A percentile compares a stretch with the other conserved stretches of the same genome.
Conservation (phyloP, 768 basidiomycete genomes). For the Dioszegia crocea region DNA sequence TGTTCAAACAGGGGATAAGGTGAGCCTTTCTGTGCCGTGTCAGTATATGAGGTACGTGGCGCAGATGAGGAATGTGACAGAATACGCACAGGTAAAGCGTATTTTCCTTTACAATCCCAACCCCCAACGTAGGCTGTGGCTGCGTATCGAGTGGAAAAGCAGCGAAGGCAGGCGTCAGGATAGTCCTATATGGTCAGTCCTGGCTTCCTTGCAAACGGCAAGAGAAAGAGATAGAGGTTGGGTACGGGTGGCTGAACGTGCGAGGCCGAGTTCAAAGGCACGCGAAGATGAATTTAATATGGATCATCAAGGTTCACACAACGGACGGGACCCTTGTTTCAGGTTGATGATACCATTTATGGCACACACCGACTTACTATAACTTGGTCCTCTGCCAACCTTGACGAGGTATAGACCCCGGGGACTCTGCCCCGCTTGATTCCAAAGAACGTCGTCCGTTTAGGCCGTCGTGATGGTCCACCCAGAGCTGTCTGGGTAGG, state of each 20-base stretch:
- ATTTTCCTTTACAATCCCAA: slow-evolving; percentile 38
- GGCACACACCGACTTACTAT: slow-evolving; percentile 27
- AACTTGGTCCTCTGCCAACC: slow-evolving; percentile 35
- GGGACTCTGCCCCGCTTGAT: slow-evolving; percentile 27
- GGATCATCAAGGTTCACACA: no score
- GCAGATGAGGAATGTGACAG: neutral
- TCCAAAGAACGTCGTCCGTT: slow-evolving; percentile 34
- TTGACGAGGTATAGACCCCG: slow-evolving; percentile 41
- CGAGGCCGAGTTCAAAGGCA: no score
- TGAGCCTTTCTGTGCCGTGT: neutral
- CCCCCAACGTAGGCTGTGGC: slow-evolving; percentile 43
- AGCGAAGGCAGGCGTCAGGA: slow-evolving; percentile 13
- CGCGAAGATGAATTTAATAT: no score
- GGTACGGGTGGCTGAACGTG: no score
- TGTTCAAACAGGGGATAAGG: slow-evolving; percentile 40
- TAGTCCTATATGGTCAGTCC: slow-evolving; percentile 17
- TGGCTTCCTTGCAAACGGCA: no score
- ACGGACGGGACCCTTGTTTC: neutral
- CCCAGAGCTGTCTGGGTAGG: no score
- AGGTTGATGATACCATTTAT: neutral
- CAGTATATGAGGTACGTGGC: neutral
- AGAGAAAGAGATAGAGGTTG: no score
- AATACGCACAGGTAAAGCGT: slow-evolving; percentile 36
- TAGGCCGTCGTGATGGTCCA: neutral
- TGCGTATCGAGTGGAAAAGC: slow-evolving; percentile 42